Base-by-base conservation (phyloP, 164 flowering plant genomes). In the Liriodendron chinense region DNA sequence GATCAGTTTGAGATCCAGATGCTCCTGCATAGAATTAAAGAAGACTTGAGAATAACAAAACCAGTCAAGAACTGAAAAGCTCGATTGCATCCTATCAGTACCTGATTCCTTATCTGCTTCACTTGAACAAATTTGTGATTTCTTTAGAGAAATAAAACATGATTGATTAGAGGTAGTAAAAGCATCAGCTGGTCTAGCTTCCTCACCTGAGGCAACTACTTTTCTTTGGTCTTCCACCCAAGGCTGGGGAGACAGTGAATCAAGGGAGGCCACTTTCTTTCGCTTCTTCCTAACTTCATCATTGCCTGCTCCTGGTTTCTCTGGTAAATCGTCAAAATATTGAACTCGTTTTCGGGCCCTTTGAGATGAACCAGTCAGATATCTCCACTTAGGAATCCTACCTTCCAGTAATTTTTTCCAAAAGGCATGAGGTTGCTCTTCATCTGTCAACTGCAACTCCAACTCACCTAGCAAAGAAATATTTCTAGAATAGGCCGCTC, bases 321-420 rank as follows among this genome's bases (percentile, higher is more conserved):
- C 70, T 5, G 76, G 50, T 21, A 56, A 62, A 7, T 78, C 78
- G 21, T 83, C 84, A 81, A 59, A 77, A 77, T 82, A 73, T 21
- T 81, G 89, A 70, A 80, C 87, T 75, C 87, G 85, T 85, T 86
- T 96, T 63, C 99, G 81, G 61, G 70, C 83, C 76, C 97, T 84
- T 24, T 78, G 89, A 67, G 86, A 78, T 47, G 84, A 72, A 64
- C 64, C 80, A 34, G 90, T 78, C 68, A 75, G 75, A 83, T 81
- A 88, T 78, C 80, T 92, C 97, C 97, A 94, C 67, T n/a, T 75
- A 12, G 90, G 91, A 74, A 74, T 68, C 83, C 84, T 89, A 69
- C 87, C 87, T 16, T 86, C 87, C 43, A 96, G 81, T 70, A 94
- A 75, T 56, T 87, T 87, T 65, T 75, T 75, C 99, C 99, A 96